Evolutionary conservation across 179 eudicot species (phyloP).

Genomic region (Silene coronaria): DNA sequence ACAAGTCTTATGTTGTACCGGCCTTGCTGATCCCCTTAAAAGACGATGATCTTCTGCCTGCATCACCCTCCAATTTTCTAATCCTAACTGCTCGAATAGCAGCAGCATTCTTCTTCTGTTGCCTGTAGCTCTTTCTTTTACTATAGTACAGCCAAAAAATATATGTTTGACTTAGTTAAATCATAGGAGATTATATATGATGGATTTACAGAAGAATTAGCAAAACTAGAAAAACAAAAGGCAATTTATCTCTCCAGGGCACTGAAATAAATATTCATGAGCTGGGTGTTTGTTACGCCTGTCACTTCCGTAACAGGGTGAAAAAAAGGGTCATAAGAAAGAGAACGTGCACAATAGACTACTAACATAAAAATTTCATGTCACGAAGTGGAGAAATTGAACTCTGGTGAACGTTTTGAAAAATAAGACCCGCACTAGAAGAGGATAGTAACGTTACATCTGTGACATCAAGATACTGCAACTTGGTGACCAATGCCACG

Average conservation of each 20-base stretch:
- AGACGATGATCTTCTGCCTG: conserved; percentile 36
- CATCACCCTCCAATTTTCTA: conserved; percentile 37
- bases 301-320: not conserved
- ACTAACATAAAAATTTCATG: too few relatives aligned
- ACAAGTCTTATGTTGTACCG: conserved; percentile 6
- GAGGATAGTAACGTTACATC: not conserved
- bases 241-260: too few relatives aligned
- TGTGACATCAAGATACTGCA: too few relatives aligned
- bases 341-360: too few relatives aligned
- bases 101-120: conserved; percentile 56
- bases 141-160: conserved; percentile 36
- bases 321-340: too few relatives aligned
- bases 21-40: conserved; percentile 29
- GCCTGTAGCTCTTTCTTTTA: conserved; percentile 55
- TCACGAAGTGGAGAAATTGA: too few relatives aligned
- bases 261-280: not conserved
- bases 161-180: not conserved
- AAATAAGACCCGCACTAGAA: not conserved
- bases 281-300: not conserved
- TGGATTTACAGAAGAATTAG: not conserved
- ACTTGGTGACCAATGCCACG: too few relatives aligned
- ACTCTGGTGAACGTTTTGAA: not conserved
- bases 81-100: conserved; percentile 51
- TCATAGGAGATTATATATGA: not conserved
- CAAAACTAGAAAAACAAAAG: not conserved